Base-by-base conservation (phyloP, 2,329 filamentous ascomycete species). In the Aspergillus neotritici region DNA sequence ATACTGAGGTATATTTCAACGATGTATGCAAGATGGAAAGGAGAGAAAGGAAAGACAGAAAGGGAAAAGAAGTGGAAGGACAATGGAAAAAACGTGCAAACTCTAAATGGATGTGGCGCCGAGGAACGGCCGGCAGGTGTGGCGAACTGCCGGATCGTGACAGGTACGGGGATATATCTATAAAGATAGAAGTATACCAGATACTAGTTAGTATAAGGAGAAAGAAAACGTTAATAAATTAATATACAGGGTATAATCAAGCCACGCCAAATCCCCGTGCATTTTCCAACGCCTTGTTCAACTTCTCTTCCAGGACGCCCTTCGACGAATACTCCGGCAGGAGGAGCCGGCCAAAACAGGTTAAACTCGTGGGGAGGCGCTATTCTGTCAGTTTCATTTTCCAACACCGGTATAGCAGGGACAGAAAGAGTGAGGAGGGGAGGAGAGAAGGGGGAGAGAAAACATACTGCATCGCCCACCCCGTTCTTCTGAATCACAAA, bases 261-360 rank as follows among this genome's bases (percentile, higher is more conserved):
- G 84, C 82, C 72, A 87, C 86, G 15, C 91, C 93, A 70, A 97
- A 97, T 0, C 93, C 91, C 59, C 86, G 83, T 6, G 85, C 82
- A 66, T 96, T 93, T 67, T 91, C 81, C 60, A 98, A 72, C 40
- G 93, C 93, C 74, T 94, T 82, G n/a, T 73, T 76, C 58, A 98
- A 67, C 58, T 90, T 87, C 67, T 83, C 75, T 62, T 76, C 76
- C 60, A 98, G 62, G 30, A 86, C 79, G 46, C 85, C 81, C 59
- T 74, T 79, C 31, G 79, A 79, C 41, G 70, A 75, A 64, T 97
- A 98, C 66, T 90, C 83, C 1, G 93, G 93, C 48, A 98, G 65
- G 51, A 94, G 69, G 35, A 98, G 68, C 37, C 86, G 90, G 2
- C 91, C 88, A 68, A 95, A 97, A 66, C 93, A 98, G 0, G 93